Conservation (phyloP, 805 yeast genomes). For the Nakazawaea ambrosiae region DNA sequence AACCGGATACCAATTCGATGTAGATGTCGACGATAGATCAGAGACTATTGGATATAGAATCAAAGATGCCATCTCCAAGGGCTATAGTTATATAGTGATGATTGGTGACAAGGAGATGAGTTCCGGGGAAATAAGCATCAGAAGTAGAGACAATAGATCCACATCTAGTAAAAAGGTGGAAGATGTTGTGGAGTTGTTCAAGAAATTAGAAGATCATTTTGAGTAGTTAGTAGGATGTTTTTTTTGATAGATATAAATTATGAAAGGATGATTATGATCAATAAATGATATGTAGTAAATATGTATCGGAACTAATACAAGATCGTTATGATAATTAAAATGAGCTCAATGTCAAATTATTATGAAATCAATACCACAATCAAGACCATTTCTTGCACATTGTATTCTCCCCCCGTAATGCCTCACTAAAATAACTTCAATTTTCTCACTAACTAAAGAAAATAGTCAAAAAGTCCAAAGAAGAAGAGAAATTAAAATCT, state of each 20-base stretch:
- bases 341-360: no score
- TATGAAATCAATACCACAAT: no score
- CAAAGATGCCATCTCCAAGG: slow-evolving; percentile 67
- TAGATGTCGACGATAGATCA: slow-evolving; percentile 67
- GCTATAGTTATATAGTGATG: slow-evolving; percentile 74
- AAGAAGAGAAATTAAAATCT: background rate
- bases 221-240: slow-evolving; percentile 22
- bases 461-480: background rate
- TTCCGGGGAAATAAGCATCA: slow-evolving; percentile 51
- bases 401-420: no score
- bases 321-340: no score
- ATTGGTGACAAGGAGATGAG: slow-evolving; percentile 82
- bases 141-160: slow-evolving; percentile 46
- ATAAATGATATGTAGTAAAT: no score
- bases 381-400: no score
- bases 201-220: slow-evolving; percentile 42
- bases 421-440: no score
- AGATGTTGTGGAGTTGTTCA: slow-evolving; percentile 48
- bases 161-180: slow-evolving; percentile 37
- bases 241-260: background rate
- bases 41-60: slow-evolving; percentile 79
- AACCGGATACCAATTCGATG: slow-evolving; percentile 54
- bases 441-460: no score
- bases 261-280: no score
- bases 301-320: no score